Evolutionary conservation across 2,329 filamentous ascomycete genomes (phyloP).

Genomic region (Cryphonectria naterciae): DNA sequence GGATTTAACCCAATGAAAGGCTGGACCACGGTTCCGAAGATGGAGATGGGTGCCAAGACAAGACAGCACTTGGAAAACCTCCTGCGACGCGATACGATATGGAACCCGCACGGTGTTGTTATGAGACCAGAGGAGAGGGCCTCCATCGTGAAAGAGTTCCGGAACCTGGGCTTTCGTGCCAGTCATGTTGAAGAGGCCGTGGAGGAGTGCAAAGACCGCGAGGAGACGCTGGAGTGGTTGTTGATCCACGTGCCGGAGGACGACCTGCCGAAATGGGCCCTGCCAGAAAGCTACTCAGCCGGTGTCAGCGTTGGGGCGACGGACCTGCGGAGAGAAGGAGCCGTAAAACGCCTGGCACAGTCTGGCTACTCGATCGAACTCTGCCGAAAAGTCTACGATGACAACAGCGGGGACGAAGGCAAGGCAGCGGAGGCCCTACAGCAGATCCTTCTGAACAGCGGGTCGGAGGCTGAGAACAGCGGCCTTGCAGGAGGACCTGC

Average conservation of each 20-base stretch:
- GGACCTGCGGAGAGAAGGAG: slow-evolving; percentile 79
- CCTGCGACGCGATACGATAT: slow-evolving; percentile 76
- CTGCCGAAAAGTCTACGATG: slow-evolving; percentile 77
- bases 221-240: slow-evolving; percentile 94
- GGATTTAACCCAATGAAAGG: slow-evolving; percentile 64
- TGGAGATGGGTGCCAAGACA: slow-evolving; percentile 88
- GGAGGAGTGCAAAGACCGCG: slow-evolving; percentile 83
- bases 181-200: slow-evolving; percentile 90
- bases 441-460: slow-evolving; percentile 61
- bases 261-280: slow-evolving; percentile 87
- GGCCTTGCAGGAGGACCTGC: slow-evolving; percentile 35
- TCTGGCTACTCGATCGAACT: slow-evolving; percentile 86
- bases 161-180: slow-evolving; percentile 80
- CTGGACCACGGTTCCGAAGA: slow-evolving; percentile 84
- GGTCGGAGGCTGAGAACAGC: slow-evolving; percentile 35
- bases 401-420: slow-evolving; percentile 71
- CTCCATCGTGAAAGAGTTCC: slow-evolving; percentile 72
- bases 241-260: slow-evolving; percentile 97
- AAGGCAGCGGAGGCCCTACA: slow-evolving; percentile 82
- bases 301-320: slow-evolving; percentile 85
- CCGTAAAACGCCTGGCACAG: slow-evolving; percentile 78
- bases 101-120: slow-evolving; percentile 80
- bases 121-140: slow-evolving; percentile 63
- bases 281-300: slow-evolving; percentile 89
- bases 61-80: slow-evolving; percentile 79